A percentile compares a stretch with the other conserved stretches of the same genome.
These are phyloP conservation scores for Tulasnella sp. DNA, from an alignment of 768 basidiomycete genomes.

Conservation along the genomic window DNA sequence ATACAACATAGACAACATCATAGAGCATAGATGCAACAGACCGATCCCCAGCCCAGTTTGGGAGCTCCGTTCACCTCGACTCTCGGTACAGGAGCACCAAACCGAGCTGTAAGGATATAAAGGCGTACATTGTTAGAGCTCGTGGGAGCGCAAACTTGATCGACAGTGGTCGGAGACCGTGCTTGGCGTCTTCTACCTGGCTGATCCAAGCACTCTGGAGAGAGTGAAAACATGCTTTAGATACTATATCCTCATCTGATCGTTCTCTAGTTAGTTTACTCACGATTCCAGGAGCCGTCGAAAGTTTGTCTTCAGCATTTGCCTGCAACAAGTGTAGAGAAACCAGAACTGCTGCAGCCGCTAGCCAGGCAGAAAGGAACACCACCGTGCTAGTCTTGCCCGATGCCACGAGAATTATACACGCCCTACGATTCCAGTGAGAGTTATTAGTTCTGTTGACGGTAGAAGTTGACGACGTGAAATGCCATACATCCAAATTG, in stretches of 20 bases:
- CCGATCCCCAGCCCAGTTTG: not conserved
- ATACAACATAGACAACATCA: too few species aligned
- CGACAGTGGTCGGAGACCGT: constrained; percentile 24
- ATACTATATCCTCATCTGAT: not conserved
- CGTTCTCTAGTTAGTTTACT: not conserved
- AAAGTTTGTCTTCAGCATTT: not conserved
- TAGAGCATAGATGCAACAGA: too few species aligned
- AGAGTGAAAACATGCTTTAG: not conserved
- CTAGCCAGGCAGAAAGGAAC: not conserved
- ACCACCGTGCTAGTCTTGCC: not conserved
- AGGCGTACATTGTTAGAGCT: constrained; percentile 8
- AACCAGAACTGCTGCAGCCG: not conserved
- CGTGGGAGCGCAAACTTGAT: constrained; percentile 13
- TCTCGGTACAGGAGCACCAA: not conserved
- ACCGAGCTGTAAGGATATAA: not conserved
- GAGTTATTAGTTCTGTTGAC: not conserved
- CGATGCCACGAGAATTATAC: not conserved
- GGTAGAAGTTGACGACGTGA: not conserved
- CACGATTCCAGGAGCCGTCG: constrained; percentile 13
- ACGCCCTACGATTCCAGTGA: not conserved
- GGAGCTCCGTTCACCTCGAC: not conserved
- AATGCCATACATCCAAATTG: constrained; percentile 11
- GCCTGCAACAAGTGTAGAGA: not conserved
- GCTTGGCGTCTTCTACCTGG: not conserved
- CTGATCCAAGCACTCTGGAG: constrained; percentile 18